These are phyloP conservation scores for Haplosporangium sp. DNA, from an alignment of 371 early-diverging fungal species.

Conservation along the genomic window DNA sequence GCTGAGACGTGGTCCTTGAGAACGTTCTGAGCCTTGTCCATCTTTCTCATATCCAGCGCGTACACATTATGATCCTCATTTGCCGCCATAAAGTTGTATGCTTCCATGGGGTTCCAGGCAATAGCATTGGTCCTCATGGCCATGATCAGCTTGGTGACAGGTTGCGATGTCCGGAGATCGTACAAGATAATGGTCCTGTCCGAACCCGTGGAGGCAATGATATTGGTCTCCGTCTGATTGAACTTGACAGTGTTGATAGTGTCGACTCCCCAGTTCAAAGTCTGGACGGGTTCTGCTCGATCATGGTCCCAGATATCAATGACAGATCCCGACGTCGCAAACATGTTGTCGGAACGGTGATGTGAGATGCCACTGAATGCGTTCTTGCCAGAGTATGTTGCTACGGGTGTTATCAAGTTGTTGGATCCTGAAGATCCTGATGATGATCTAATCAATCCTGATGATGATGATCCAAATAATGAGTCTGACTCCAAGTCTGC, in stretches of 20 bases:
- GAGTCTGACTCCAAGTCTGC: constrained; percentile 12
- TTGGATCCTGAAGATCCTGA: no score
- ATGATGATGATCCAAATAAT: no score
- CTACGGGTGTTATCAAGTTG: constrained; percentile 60
- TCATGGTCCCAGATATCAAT: constrained; percentile 95
- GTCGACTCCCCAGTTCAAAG: constrained; percentile 93
- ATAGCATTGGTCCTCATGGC: constrained; percentile 91
- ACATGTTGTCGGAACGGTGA: constrained; percentile 82
- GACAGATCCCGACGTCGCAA: constrained; percentile 88
- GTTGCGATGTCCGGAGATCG: constrained; percentile 88
- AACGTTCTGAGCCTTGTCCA: constrained; percentile 85
- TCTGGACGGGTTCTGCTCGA: constrained; percentile 86
- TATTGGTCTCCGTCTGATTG: constrained; percentile 93
- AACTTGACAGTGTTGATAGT: constrained; percentile 92
- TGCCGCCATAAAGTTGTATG: constrained; percentile 90
- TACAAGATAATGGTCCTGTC: constrained; percentile 95
- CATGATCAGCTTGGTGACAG: constrained; percentile 60
- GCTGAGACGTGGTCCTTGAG: constrained; percentile 98
- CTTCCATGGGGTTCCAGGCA: constrained; percentile 98
- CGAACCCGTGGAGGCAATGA: constrained; percentile 91
- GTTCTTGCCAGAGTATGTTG: constrained; percentile 81
- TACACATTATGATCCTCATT: constrained; percentile 98
- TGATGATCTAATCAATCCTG: no score
- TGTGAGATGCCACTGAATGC: constrained; percentile 86
- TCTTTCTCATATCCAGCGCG: constrained; percentile 96